Percentiles rank a stretch among this genome's conserved stretches.
These are phyloP conservation scores for Aspergillus sp. DNA, from an alignment of 2,329 filamentous ascomycete species.

Conservation along the genomic window DNA sequence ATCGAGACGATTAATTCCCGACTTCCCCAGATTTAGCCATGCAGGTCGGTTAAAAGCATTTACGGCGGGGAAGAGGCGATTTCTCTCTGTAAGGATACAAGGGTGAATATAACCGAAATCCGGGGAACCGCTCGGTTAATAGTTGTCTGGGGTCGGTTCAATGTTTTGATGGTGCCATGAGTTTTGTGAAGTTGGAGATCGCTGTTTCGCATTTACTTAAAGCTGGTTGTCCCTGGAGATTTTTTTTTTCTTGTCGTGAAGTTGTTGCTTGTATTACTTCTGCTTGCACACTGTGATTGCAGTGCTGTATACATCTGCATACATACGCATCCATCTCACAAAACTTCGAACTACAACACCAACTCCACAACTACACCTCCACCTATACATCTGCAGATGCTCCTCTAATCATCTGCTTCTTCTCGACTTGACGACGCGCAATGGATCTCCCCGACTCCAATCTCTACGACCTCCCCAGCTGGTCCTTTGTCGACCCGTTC, in stretches of 20 bases:
- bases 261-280: background rate
- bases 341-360: background rate
- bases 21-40: background rate
- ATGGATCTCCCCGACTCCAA: conserved; percentile 4
- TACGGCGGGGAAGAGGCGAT: background rate
- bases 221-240: background rate
- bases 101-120: background rate
- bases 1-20: background rate
- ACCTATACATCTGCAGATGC: background rate
- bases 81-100: too few relatives aligned
- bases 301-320: background rate
- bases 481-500: conserved; percentile 11
- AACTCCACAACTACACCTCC: background rate
- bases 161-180: background rate
- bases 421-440: too few relatives aligned
- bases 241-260: background rate
- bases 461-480: conserved; percentile 7
- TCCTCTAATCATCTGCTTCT: background rate
- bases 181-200: background rate
- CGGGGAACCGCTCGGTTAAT: background rate
- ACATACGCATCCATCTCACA: background rate
- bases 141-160: background rate
- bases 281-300: background rate
- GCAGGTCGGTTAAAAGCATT: background rate
- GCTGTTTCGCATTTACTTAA: background rate